A percentile compares a stretch with the other conserved stretches of the same genome.
phyloP scores from a whole-genome alignment of 257 asterid genomes.

The Jacaranda copaia region DNA sequence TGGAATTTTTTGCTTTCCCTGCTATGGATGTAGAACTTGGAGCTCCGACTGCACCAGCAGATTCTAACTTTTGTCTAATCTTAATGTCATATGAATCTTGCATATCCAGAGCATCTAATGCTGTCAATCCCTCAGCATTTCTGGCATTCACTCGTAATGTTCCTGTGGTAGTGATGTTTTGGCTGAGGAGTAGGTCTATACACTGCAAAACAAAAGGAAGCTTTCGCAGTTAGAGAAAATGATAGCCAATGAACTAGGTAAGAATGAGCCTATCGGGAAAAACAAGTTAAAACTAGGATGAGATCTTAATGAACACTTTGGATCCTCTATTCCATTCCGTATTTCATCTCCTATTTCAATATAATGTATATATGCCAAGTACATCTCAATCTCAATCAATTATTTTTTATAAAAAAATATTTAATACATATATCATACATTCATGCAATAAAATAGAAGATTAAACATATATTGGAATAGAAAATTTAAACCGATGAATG shows the following conservation, averaged over 20 bases:
- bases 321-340: too few species aligned
- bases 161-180: background rate
- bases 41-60: background rate
- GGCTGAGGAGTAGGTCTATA: conserved; percentile 22
- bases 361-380: too few species aligned
- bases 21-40: background rate
- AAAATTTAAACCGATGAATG: too few species aligned
- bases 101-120: conserved; percentile 27
- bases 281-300: too few species aligned
- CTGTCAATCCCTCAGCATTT: conserved; percentile 26
- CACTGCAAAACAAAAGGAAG: conserved; percentile 19
- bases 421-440: too few species aligned
- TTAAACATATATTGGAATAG: too few species aligned
- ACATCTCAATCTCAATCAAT: too few species aligned
- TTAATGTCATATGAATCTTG: conserved; percentile 24
- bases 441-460: too few species aligned
- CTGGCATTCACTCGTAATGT: conserved; percentile 19
- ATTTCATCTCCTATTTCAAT: too few species aligned
- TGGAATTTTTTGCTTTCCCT: background rate
- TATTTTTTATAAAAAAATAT: too few species aligned
- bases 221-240: background rate
- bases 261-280: background rate
- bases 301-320: too few species aligned
- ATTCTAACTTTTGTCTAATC: conserved; percentile 21
- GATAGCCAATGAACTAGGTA: too few species aligned